Evolutionary conservation across 345 rosid species (phyloP).

Genomic region (Salix arbutifolia): DNA sequence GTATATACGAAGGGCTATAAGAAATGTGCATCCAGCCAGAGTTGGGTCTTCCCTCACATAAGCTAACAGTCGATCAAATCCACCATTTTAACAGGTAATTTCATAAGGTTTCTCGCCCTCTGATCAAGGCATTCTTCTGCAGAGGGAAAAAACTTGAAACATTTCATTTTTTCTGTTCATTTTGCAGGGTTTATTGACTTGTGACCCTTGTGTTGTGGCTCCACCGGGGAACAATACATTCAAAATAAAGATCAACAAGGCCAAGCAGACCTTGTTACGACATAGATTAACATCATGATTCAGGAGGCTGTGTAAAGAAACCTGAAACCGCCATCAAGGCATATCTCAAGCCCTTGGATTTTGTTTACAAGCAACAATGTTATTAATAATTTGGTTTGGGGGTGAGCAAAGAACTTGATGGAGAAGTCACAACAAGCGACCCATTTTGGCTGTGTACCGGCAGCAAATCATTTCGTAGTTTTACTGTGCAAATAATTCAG

Average conservation of each 20-base stretch:
- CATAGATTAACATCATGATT: not conserved
- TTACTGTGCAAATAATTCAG: too few species aligned
- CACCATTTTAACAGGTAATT: slow-evolving; percentile 2
- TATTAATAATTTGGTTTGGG: not conserved
- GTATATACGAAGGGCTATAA: slow-evolving; percentile 44
- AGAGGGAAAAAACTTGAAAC: not conserved
- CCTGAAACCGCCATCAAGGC: not conserved
- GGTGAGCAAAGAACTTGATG: not conserved
- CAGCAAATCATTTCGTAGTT: too few species aligned
- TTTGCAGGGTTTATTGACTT: slow-evolving; percentile 16
- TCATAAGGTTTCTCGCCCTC: not conserved
- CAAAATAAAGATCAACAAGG: not conserved
- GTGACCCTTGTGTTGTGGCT: not conserved
- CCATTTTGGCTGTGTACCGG: not conserved
- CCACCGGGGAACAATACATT: not conserved
- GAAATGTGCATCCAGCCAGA: slow-evolving; percentile 51
- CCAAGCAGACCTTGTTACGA: not conserved
- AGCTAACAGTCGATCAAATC: slow-evolving; percentile 5
- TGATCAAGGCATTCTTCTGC: not conserved
- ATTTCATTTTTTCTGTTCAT: not conserved
- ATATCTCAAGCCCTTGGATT: not conserved
- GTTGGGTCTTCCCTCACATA: slow-evolving; percentile 52
- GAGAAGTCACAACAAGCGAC: not conserved
- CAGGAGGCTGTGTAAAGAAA: not conserved
- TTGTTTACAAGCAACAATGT: not conserved